Evolutionary conservation across 257 asterid genomes (phyloP).

Genomic region (Solanum medicagineum): DNA sequence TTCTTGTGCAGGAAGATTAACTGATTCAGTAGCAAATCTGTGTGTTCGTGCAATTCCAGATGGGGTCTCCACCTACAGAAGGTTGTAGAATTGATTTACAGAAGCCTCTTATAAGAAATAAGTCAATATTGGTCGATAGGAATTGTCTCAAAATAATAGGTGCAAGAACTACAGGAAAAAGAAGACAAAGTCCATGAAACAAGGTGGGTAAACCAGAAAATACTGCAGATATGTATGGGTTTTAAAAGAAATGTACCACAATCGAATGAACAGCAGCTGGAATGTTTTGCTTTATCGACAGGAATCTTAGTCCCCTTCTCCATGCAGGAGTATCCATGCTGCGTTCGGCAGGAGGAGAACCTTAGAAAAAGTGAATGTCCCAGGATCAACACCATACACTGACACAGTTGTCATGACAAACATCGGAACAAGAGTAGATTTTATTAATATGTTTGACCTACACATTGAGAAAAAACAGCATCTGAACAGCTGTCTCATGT

Average conservation of each 20-base stretch:
- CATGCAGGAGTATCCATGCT: slow-evolving; percentile 99
- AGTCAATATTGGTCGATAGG: neutral
- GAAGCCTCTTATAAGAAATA: neutral
- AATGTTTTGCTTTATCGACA: slow-evolving; percentile 64
- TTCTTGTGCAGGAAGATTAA: slow-evolving; percentile 84
- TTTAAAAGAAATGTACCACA: slow-evolving; percentile 43
- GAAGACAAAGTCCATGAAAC: neutral
- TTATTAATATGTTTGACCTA: neutral
- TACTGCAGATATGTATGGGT: neutral
- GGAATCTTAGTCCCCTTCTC: slow-evolving; percentile 63
- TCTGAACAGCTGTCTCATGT: neutral
- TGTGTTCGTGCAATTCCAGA: slow-evolving; percentile 83
- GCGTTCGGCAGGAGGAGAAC: slow-evolving; percentile 98
- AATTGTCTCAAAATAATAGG: neutral
- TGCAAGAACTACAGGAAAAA: neutral
- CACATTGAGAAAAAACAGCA: neutral
- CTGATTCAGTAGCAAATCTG: slow-evolving; percentile 95
- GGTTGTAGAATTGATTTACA: neutral
- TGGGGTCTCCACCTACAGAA: slow-evolving; percentile 75
- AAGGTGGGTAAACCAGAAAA: neutral
- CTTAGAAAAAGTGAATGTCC: slow-evolving; percentile 92
- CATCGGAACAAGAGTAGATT: neutral
- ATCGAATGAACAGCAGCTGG: slow-evolving; percentile 91
- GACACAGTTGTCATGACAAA: neutral
- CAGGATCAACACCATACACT: slow-evolving; percentile 59